Evolutionary conservation across 495 filamentous ascomycete species (phyloP).

Genomic region (Aspergillus bridgeri): DNA sequence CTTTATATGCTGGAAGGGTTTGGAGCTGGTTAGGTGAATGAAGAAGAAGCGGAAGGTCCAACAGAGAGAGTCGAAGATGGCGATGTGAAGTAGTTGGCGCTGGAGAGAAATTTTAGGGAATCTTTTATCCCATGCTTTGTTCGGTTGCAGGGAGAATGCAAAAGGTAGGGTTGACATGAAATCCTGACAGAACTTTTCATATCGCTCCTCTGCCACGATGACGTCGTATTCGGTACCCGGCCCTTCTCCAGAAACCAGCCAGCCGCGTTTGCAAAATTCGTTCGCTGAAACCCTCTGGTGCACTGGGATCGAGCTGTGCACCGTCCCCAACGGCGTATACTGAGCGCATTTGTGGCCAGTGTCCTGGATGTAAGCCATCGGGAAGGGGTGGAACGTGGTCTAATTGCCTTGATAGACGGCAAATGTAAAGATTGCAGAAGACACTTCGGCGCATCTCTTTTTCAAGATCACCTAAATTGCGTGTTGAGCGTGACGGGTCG

Average conservation of each 20-base stretch:
- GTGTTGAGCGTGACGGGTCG: too few relatives aligned
- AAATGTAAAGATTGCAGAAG: too few relatives aligned
- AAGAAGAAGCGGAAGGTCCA: constrained; percentile 24
- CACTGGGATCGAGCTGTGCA: too few relatives aligned
- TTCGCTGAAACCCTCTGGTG: too few relatives aligned
- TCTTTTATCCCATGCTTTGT: not conserved
- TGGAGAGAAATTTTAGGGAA: constrained; percentile 20
- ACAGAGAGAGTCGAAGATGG: constrained; percentile 26
- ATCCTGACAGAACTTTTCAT: constrained; percentile 22
- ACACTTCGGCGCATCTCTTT: too few relatives aligned
- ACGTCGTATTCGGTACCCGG: constrained; percentile 10
- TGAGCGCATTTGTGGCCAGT: too few relatives aligned
- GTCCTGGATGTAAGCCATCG: too few relatives aligned
- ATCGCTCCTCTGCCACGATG: constrained; percentile 17
- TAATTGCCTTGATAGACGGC: too few relatives aligned
- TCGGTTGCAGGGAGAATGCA: not conserved
- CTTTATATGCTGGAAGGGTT: constrained; percentile 17
- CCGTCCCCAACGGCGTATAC: too few relatives aligned
- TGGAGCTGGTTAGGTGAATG: constrained; percentile 5
- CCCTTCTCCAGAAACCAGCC: too few relatives aligned
- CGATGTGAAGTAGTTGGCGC: constrained; percentile 23
- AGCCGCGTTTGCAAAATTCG: not conserved
- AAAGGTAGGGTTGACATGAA: constrained; percentile 19
- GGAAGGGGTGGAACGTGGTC: too few relatives aligned
- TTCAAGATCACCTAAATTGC: too few relatives aligned